Base-by-base conservation (phyloP, 2,329 filamentous ascomycete species). In the Colletotrichum falcatum region DNA sequence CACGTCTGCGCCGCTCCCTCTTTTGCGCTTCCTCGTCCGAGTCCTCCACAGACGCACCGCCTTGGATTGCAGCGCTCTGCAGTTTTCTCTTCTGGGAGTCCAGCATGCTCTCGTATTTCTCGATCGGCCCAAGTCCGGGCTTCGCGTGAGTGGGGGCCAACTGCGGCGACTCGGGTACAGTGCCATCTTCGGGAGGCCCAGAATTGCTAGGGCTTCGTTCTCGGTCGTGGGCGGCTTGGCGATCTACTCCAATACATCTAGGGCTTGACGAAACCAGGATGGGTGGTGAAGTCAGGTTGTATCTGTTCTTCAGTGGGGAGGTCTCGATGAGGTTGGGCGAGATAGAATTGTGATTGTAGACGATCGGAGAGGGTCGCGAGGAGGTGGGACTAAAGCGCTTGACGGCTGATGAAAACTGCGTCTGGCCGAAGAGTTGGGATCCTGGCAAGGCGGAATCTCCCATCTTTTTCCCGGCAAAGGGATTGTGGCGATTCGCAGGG, bases 391-490 rank as follows among this genome's bases (percentile, higher is more conserved):
- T 89, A 55, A 80, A 77, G 30, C 79, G 81, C 74, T 84, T 87
- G 20, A 83, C 75, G 1, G 82, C 86, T 1, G 87, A 88, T 2
- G 88, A 88, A 39, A 80, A 80, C 72, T 88, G 88, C 0, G 88
- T 89, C 73, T 86, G 84, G 1, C 81, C 83, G 73, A 90, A 90
- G 11, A 90, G 79, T 75, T 90, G 87, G 9, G 86, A 85, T 75
- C 76, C 81, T 64, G 73, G 79, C 75, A 81, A 78, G 1, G 81
- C 74, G 78, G 76, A 68, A 66, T 78, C 73, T 65, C 78, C 76
- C 62, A 78, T 73, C 71, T 79, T 76, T 9, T 78, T 76, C 12
- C 75, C 78, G 11, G 77, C 80, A 73, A 88, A 88, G 0, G 86
- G 85, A 59, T 88, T 88, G 58, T 80, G 83, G 0, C 82, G 79